phyloP scores from a whole-genome alignment of 331 rosid genomes.

The Rhamnella rubrinervis region DNA sequence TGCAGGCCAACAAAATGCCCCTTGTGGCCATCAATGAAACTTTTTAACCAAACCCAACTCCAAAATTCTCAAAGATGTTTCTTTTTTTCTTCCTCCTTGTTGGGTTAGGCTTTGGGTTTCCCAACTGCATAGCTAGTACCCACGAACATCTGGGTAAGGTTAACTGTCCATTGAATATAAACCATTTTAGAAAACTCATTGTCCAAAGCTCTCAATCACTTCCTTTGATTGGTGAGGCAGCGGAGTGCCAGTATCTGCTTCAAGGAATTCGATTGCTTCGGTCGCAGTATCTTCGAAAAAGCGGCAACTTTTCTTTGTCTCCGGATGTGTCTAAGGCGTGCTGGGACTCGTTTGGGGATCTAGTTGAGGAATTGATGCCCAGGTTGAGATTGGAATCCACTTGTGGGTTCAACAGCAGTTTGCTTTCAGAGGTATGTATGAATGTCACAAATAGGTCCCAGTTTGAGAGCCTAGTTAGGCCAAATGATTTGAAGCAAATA shows the following conservation, averaged over 20 bases:
- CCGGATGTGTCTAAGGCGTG: slow-evolving; percentile 10
- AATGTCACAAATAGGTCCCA: slow-evolving; percentile 6
- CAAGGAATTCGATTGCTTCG: slow-evolving; percentile 31
- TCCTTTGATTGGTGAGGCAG: background rate
- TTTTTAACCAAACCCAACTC: background rate
- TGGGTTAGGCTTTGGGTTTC: slow-evolving; percentile 4
- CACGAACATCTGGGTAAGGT: background rate
- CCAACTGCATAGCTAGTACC: background rate
- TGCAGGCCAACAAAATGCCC: background rate
- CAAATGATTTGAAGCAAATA: slow-evolving; percentile 17
- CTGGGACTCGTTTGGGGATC: slow-evolving; percentile 15
- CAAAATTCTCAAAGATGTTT: background rate
- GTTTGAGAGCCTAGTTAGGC: slow-evolving; percentile 17
- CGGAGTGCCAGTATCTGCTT: slow-evolving; percentile 19
- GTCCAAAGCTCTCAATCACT: background rate
- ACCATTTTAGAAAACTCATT: slow-evolving; percentile 11
- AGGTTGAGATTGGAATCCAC: slow-evolving; percentile 3
- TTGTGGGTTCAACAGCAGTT: slow-evolving; percentile 19
- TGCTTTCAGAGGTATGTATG: slow-evolving; percentile 25
- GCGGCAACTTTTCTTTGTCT: slow-evolving; percentile 11
- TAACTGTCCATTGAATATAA: slow-evolving; percentile 15
- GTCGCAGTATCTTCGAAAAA: slow-evolving; percentile 22
- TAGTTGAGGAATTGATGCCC: slow-evolving; percentile 13
- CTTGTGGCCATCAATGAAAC: background rate
- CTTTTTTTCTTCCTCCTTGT: slow-evolving; percentile 5